phyloP scores from a whole-genome alignment of 768 basidiomycete species.

The Lyophyllum shimeji region DNA sequence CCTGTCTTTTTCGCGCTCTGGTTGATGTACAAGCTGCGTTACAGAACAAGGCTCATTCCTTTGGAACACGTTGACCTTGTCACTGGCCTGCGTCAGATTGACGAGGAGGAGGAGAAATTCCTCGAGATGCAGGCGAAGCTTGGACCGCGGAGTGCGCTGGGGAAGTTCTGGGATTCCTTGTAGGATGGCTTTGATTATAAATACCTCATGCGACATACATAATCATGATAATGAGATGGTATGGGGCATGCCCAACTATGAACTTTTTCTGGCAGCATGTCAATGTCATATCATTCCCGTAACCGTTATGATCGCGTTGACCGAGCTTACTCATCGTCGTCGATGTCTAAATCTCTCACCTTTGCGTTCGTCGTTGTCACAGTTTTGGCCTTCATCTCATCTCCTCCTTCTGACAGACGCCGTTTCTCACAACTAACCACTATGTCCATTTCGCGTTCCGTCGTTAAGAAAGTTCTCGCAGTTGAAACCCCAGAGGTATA shows the following conservation, averaged over 20 bases:
- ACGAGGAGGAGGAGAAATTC: slow-evolving; percentile 60
- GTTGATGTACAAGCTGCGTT: slow-evolving; percentile 39
- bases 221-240: not conserved
- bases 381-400: slow-evolving; percentile 15
- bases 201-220: not conserved
- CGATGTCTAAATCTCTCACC: slow-evolving; percentile 19
- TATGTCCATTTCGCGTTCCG: slow-evolving; percentile 56
- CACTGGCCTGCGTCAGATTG: slow-evolving; percentile 56
- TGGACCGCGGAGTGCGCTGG: slow-evolving; percentile 31
- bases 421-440: slow-evolving; percentile 25
- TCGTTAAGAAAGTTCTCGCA: slow-evolving; percentile 76
- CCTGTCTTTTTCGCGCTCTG: slow-evolving; percentile 41
- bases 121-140: slow-evolving; percentile 40
- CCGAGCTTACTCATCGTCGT: slow-evolving; percentile 10
- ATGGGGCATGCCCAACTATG: not conserved
- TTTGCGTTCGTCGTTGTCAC: slow-evolving; percentile 17
- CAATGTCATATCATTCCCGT: not conserved
- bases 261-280: not conserved
- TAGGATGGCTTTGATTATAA: slow-evolving; percentile 18
- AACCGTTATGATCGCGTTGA: not conserved
- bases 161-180: slow-evolving; percentile 39
- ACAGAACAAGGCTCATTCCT: slow-evolving; percentile 37
- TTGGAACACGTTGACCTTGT: slow-evolving; percentile 57
- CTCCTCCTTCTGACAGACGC: slow-evolving; percentile 8
- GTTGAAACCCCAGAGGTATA: slow-evolving; percentile 70